Evolutionary conservation across 1,284 basidiomycete species (phyloP).

Genomic region (Vanrija sp.): DNA sequence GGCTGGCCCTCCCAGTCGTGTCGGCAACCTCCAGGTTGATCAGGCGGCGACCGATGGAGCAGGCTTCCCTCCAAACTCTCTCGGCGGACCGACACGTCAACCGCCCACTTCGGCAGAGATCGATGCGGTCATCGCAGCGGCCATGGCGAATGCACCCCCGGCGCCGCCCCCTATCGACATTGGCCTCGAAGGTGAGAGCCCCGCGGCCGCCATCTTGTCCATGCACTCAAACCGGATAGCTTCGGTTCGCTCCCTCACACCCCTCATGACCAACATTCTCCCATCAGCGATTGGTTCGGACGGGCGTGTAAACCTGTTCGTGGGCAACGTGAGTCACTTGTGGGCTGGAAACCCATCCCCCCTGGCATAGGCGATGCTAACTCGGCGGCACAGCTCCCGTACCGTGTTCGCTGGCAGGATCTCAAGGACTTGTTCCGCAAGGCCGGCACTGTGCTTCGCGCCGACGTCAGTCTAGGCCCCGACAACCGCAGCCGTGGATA

Average conservation of each 20-base stretch:
- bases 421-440: constrained; percentile 95
- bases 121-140: constrained; percentile 46
- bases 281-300: constrained; percentile 54
- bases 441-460: constrained; percentile 88
- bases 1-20: no score
- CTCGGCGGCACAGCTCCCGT: constrained; percentile 64
- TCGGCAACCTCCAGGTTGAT: no score
- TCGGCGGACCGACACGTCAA: constrained; percentile 1
- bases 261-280: constrained; percentile 48
- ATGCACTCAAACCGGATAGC: constrained; percentile 5
- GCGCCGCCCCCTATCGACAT: constrained; percentile 24
- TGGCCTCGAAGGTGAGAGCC: constrained; percentile 25
- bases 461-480: constrained; percentile 86
- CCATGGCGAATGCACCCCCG: constrained; percentile 46
- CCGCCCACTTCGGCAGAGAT: constrained; percentile 44
- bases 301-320: constrained; percentile 83
- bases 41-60: no score
- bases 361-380: background rate
- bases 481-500: constrained; percentile 90
- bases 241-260: constrained; percentile 36
- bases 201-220: background rate
- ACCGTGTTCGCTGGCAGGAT: constrained; percentile 93
- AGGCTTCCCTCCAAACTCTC: no score
- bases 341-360: background rate
- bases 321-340: constrained; percentile 67